Evolutionary conservation across 305 asterid genomes (phyloP).

Genomic region (Fraxinus dipetala): DNA sequence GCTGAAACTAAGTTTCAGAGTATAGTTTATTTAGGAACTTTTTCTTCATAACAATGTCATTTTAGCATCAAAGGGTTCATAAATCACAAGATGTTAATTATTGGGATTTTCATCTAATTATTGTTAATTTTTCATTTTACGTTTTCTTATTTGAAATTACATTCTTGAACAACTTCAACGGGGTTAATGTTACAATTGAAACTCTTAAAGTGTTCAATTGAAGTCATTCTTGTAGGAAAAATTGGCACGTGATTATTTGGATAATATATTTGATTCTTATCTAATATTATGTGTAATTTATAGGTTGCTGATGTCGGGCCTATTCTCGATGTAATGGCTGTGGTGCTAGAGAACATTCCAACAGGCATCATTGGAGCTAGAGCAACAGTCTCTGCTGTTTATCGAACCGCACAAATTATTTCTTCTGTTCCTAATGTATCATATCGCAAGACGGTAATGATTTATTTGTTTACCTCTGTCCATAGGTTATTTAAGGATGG

Average conservation of each 20-base stretch:
- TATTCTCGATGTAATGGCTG: slow-evolving; percentile 50
- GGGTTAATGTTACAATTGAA: neutral
- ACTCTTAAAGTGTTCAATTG: neutral
- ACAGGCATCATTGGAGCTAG: slow-evolving; percentile 33
- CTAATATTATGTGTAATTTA: slow-evolving; percentile 1
- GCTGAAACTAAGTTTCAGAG: neutral
- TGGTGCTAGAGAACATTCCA: slow-evolving; percentile 48
- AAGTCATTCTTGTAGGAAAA: neutral
- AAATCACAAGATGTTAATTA: neutral
- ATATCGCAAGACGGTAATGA: slow-evolving; percentile 38
- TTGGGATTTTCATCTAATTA: neutral
- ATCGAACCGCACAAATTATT: slow-evolving; percentile 42
- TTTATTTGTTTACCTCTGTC: neutral
- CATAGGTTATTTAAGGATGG: neutral
- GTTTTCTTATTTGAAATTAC: neutral
- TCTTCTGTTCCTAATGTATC: slow-evolving; percentile 44
- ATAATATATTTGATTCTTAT: neutral
- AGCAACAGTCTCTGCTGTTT: slow-evolving; percentile 41
- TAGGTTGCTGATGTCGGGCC: slow-evolving; percentile 55
- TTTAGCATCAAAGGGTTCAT: neutral
- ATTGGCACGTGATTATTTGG: neutral
- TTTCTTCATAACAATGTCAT: neutral
- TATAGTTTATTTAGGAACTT: neutral
- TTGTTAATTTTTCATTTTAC: neutral
- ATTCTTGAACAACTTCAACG: neutral